Percentiles rank a stretch among this genome's conserved stretches.
These are phyloP conservation scores for Tetracladium setigerum DNA, from an alignment of 495 filamentous ascomycete genomes.

Conservation along the genomic window DNA sequence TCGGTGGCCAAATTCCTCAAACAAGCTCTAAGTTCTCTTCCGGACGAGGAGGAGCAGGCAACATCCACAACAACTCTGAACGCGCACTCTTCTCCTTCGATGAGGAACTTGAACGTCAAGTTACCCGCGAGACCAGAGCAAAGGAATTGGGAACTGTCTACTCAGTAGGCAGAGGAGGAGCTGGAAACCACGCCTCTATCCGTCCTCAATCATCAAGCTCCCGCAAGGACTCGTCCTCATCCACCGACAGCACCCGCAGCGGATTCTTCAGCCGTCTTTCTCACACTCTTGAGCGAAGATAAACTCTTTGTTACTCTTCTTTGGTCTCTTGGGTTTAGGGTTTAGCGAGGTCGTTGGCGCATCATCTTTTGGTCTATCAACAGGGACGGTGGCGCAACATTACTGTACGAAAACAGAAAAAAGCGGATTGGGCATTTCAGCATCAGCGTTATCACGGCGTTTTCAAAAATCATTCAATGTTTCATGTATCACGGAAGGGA, in stretches of 20 bases:
- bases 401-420: neutral
- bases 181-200: slow-evolving; percentile 53
- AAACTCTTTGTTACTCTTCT: neutral
- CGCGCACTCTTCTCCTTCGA: slow-evolving; percentile 82
- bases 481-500: too few species aligned
- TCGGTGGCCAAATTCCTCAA: slow-evolving; percentile 29
- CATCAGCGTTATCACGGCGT: too few species aligned
- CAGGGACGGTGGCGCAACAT: neutral
- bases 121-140: slow-evolving; percentile 51
- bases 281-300: slow-evolving; percentile 10
- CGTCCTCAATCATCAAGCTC: neutral
- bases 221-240: slow-evolving; percentile 14
- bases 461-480: too few species aligned
- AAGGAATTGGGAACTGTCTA: slow-evolving; percentile 53
- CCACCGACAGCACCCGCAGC: neutral
- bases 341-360: slow-evolving; percentile 3
- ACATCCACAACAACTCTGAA: slow-evolving; percentile 57
- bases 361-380: neutral
- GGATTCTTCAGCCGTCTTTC: slow-evolving; percentile 18
- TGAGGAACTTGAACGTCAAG: slow-evolving; percentile 71
- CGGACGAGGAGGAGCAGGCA: slow-evolving; percentile 87
- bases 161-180: slow-evolving; percentile 83
- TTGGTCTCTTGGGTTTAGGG: neutral
- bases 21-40: slow-evolving; percentile 55
- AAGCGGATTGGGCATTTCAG: neutral